Percentiles rank a stretch among this genome's conserved stretches.
These are phyloP conservation scores for Exophiala oligosperma DNA, from an alignment of 2,329 filamentous ascomycete species.

Conservation along the genomic window DNA sequence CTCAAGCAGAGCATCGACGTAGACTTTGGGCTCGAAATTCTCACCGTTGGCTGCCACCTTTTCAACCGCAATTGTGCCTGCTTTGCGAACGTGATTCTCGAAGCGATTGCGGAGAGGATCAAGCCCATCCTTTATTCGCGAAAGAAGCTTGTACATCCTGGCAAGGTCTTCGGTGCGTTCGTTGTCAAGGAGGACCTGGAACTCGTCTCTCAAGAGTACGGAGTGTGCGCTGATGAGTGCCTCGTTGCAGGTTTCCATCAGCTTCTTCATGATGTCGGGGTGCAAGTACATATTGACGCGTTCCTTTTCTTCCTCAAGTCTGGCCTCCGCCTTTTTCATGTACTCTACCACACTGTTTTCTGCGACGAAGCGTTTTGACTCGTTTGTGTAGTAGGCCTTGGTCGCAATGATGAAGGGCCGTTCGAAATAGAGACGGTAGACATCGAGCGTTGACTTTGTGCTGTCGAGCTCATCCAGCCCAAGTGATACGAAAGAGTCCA, in stretches of 20 bases:
- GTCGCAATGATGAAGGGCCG: constrained; percentile 87
- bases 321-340: constrained; percentile 97
- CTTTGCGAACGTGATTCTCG: constrained; percentile 88
- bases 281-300: constrained; percentile 91
- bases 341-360: constrained; percentile 98
- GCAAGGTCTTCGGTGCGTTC: constrained; percentile 94
- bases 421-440: constrained; percentile 92
- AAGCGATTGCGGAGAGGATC: constrained; percentile 86
- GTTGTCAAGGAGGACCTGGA: constrained; percentile 89
- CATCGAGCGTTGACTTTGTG: constrained; percentile 90
- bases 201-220: constrained; percentile 84
- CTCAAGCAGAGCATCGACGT: constrained; percentile 91
- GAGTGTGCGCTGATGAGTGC: constrained; percentile 90
- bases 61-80: constrained; percentile 81
- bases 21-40: constrained; percentile 90
- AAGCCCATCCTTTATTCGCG: constrained; percentile 84
- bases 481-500: constrained; percentile 93
- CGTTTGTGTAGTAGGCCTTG: constrained; percentile 79
- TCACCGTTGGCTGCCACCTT: constrained; percentile 89
- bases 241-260: constrained; percentile 86
- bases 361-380: constrained; percentile 90
- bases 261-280: constrained; percentile 76
- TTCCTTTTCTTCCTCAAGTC: constrained; percentile 89
- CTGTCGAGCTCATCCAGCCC: constrained; percentile 91
- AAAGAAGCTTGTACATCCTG: constrained; percentile 91